A percentile compares a stretch with the other conserved stretches of the same genome.
These are phyloP conservation scores for Orychophragmus violaceus DNA, from an alignment of 345 rosid species.

Conservation along the genomic window DNA sequence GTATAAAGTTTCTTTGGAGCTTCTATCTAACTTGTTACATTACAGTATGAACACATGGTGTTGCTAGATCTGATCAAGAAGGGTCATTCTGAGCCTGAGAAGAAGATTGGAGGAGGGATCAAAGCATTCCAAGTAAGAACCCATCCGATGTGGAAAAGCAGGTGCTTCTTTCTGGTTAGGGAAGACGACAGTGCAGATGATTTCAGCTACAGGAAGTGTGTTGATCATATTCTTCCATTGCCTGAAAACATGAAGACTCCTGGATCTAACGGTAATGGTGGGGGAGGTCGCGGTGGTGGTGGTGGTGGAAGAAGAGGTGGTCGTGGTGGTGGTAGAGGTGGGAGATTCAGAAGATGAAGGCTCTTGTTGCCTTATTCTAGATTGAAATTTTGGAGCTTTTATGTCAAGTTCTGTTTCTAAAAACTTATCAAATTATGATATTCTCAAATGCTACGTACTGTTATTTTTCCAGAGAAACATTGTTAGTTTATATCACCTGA, in stretches of 20 bases:
- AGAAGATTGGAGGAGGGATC: constrained; percentile 72
- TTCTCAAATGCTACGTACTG: not conserved
- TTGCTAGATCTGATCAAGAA: constrained; percentile 69
- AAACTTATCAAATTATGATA: constrained; percentile 1
- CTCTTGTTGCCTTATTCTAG: not conserved
- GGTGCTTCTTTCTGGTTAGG: constrained; percentile 78
- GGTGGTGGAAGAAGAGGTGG: constrained; percentile 53
- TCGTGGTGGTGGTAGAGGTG: constrained; percentile 45
- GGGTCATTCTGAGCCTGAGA: constrained; percentile 72
- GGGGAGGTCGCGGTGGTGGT: constrained; percentile 40
- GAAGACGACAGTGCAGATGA: constrained; percentile 72
- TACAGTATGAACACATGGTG: constrained; percentile 75
- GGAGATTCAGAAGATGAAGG: constrained; percentile 37
- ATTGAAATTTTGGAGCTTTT: constrained; percentile 1
- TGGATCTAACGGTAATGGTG: constrained; percentile 37
- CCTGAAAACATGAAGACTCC: constrained; percentile 79
- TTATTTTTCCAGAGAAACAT: not conserved
- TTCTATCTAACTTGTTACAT: not conserved
- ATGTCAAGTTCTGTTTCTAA: not conserved
- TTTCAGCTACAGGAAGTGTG: constrained; percentile 97
- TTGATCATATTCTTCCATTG: constrained; percentile 74
- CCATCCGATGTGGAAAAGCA: constrained; percentile 72
- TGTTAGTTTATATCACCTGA: not conserved
- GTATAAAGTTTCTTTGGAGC: not conserved
- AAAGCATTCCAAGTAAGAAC: constrained; percentile 60